Percentiles rank a stretch among this genome's conserved stretches.
phyloP scores from a whole-genome alignment of 805 yeast species.

The Starmerella khaoyaiensis region DNA sequence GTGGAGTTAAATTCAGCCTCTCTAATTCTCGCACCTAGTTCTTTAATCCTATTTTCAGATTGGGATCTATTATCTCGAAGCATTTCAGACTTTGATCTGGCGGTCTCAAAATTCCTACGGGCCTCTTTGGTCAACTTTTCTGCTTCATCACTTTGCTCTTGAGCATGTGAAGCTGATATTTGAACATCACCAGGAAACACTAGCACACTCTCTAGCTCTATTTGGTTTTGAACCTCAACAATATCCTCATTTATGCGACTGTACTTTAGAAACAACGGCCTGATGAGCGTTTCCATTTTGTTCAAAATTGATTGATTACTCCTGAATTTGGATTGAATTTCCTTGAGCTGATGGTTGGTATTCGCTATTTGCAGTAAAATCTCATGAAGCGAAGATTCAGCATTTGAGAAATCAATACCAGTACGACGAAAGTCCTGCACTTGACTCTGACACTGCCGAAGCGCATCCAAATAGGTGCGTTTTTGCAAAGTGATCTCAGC shows the following conservation, averaged over 20 bases:
- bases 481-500: constrained; percentile 25
- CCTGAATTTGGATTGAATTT: too few species aligned
- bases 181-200: too few species aligned
- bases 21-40: constrained; percentile 14
- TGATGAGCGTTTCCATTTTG: too few species aligned
- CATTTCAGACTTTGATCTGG: constrained; percentile 2
- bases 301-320: too few species aligned
- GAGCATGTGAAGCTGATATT: too few species aligned
- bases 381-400: not conserved
- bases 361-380: too few species aligned
- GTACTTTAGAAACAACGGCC: too few species aligned
- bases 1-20: constrained; percentile 17
- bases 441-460: constrained; percentile 3
- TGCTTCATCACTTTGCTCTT: constrained; percentile 22
- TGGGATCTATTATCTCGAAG: constrained; percentile 3
- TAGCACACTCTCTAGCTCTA: too few species aligned
- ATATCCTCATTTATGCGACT: too few species aligned
- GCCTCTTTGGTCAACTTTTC: constrained; percentile 1
- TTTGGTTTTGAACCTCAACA: too few species aligned
- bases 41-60: constrained; percentile 11
- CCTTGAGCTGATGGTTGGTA: too few species aligned
- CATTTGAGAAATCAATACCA: not conserved
- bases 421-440: constrained; percentile 2
- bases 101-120: constrained; percentile 2
- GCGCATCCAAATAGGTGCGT: constrained; percentile 8